Evolutionary conservation across 78 protist species (phyloP).

Genomic region (Dictyostelium citrinum): DNA sequence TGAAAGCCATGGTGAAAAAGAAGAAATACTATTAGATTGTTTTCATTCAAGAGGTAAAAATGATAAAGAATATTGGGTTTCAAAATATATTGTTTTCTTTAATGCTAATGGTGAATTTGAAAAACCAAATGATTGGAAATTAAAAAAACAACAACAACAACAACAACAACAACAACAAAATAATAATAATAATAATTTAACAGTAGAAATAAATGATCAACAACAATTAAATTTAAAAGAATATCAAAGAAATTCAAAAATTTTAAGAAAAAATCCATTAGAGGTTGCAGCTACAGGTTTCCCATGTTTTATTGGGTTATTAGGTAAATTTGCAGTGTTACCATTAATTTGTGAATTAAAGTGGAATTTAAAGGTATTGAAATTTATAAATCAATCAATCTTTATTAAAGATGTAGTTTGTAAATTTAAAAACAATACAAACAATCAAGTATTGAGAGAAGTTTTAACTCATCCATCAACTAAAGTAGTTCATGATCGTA

Average conservation of each 20-base stretch:
- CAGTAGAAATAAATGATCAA: no score
- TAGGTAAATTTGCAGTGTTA: conserved; percentile 4
- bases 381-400: neutral
- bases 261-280: neutral
- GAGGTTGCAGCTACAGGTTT: neutral
- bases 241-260: neutral
- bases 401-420: neutral
- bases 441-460: neutral
- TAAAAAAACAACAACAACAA: neutral
- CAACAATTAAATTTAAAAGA: neutral
- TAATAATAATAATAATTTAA: no score
- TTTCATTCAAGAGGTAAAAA: neutral
- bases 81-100: conserved; percentile 1
- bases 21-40: neutral
- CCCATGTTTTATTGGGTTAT: neutral
- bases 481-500: neutral
- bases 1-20: neutral
- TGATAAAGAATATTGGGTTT: conserved; percentile 5
- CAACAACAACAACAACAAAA: neutral
- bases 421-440: neutral
- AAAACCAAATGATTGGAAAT: conserved; percentile 18
- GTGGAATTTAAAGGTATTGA: neutral
- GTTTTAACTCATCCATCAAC: conserved; percentile 4
- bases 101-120: conserved; percentile 9
- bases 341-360: neutral